Evolutionary conservation across 148 eudicot genomes (phyloP).

Genomic region (Vaccinium myrtillus): DNA sequence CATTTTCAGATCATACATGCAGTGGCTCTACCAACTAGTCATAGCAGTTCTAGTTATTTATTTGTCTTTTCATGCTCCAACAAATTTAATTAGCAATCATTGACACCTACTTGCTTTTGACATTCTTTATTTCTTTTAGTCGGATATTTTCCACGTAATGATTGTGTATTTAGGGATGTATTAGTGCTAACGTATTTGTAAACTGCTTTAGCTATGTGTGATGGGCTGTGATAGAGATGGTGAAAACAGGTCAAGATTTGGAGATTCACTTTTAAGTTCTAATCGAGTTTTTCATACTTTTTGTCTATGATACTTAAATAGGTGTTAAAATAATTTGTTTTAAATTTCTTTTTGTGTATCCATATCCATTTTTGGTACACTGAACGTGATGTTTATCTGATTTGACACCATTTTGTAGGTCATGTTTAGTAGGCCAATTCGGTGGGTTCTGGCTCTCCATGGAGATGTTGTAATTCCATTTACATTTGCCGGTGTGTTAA

Average conservation of each 20-base stretch:
- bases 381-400: neutral
- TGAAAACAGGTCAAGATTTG: neutral
- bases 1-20: neutral
- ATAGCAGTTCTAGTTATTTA: neutral
- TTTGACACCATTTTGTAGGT: slow-evolving; percentile 41
- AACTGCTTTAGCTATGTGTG: neutral
- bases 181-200: neutral
- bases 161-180: neutral
- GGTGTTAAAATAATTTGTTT: neutral
- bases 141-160: neutral
- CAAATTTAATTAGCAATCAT: neutral
- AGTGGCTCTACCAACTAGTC: neutral
- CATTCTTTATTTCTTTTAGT: neutral
- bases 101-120: neutral
- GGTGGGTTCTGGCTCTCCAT: slow-evolving; percentile 97
- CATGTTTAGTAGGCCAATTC: slow-evolving; percentile 88
- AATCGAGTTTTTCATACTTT: neutral
- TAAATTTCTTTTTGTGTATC: neutral
- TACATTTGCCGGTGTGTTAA: slow-evolving; percentile 72
- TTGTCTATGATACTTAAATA: neutral
- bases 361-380: neutral
- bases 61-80: neutral
- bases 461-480: slow-evolving; percentile 83
- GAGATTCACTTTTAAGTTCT: neutral
- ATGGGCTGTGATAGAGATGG: neutral